Base-by-base conservation (phyloP, 2,329 filamentous ascomycete genomes). In the Fusarium armeniacum region DNA sequence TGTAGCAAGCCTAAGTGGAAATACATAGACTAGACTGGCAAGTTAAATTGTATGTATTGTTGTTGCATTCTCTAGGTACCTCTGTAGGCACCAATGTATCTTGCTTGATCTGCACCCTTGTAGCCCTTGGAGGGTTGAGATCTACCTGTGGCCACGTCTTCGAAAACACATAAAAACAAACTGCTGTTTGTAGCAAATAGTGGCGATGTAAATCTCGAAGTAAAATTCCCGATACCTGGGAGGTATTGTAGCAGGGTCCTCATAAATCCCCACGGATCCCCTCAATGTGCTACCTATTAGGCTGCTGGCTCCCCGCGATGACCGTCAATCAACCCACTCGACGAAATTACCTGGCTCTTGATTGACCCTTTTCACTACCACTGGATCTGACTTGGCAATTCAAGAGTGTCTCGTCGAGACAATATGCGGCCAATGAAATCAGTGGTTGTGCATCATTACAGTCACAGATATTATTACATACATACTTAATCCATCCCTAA, bases 331-430 rank as follows among this genome's bases (percentile, higher is more conserved):
- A 71, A 73, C 60, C 61, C 44, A 59, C 65, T 57, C 13, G 40
- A 38, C 36, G 40, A 47, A 32, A 36, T 73, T 73, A 72, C 66
- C 66, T 74, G 72, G 71, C 69, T 61, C 49, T 59, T 43, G 59
- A 58, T 59, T 43, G 62, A 56, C 35, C 46, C 26, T 40, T 5
- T 36, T 26, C 40, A 33, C 58, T 55, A 36, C 46, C 40, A 32
- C 62, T 63, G 62, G 62, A 53, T 46, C 67, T 67, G 67, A 66
- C 57, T 52, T 63, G 62, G 64, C 62, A 49, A 41, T 44, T 41
- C 30, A 56, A 24, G 28, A 36, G 40, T 32, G 36, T 45, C 60
- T 40, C 33, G 49, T 49, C 28, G 35, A 66, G 40, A 70, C 47
- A 63, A 40, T 45, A 56, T 58, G 41, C 55, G 57, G 61, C 67